Evolutionary conservation across 2,329 filamentous ascomycete genomes (phyloP), one percentile per base, ranked within the genome.

Genomic region (Alternaria triticimaculans): DNA sequence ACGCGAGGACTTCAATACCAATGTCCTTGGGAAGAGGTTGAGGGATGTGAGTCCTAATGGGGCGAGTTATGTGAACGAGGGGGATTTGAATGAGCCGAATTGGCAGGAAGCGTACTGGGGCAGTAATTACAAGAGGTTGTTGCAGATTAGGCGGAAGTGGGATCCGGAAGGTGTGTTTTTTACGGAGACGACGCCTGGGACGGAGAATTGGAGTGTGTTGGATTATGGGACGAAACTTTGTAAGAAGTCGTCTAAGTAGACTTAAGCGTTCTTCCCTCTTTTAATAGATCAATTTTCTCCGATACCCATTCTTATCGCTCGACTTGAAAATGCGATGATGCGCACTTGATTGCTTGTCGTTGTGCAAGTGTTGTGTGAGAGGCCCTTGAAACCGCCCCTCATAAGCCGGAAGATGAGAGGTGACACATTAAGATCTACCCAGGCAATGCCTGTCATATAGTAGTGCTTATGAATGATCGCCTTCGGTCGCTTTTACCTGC

Each of bases 21-120:
- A 78, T 23, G 67, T 78, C 6, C 59, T 78, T 8, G 76, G 75
- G 4, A 71, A 73, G 67, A 68, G 65, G 9, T 11, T 79, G 46
- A 66, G 77, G 46, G 72, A 76, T n/a, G 77, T 72, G 8, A 71
- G 64, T 9, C 76, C 75, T 1, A 44, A 68, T 41, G 76, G 77
- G 23, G 77, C 76, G n/a, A 72, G 72, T 9, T 79, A 79, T 49
- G 77, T 79, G 18, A 79, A 79, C 41, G 77, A 78, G 64, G 77
- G 77, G 12, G 76, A 79, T 65, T 60, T 79, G 15, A 68, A 79
- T 41, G 78, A 79, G 62, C 77, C 77, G 1, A 72, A 79, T 61
- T 80, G 76, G 76, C 77, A 79, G 44, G 60, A 73, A 30, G 66
- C 76, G 23, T 80, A 78, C 63, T 80, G 76, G 76, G 78, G 78